phyloP scores from a whole-genome alignment of 345 rosid genomes.

The Hibiscus syriacus region DNA sequence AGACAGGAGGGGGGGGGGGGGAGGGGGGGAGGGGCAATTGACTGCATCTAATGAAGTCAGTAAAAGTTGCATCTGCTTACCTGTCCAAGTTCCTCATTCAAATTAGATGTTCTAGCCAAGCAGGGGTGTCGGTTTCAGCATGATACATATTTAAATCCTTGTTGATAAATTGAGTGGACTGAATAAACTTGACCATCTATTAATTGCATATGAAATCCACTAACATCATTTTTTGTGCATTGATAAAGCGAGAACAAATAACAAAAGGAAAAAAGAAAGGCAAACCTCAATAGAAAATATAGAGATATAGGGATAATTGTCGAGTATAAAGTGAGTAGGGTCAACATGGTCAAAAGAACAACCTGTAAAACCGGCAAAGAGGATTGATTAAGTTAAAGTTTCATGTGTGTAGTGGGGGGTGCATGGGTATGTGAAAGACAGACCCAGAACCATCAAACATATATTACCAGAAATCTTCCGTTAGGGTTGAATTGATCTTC shows the following conservation, averaged over 20 bases:
- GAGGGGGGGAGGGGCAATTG: no score
- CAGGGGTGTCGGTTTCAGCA: slow-evolving; percentile 88
- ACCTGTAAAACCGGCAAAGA: slow-evolving; percentile 49
- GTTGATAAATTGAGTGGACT: slow-evolving; percentile 93
- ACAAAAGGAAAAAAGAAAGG: neutral
- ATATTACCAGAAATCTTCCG: slow-evolving; percentile 63
- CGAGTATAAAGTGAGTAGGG: slow-evolving; percentile 88
- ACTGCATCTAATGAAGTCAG: neutral
- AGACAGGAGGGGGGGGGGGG: neutral
- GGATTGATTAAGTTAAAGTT: slow-evolving; percentile 8
- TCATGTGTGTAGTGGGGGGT: neutral
- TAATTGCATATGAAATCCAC: slow-evolving; percentile 14
- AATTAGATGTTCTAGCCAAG: slow-evolving; percentile 94
- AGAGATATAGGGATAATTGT: slow-evolving; percentile 95
- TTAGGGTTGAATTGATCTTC: slow-evolving; percentile 65
- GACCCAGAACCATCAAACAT: slow-evolving; percentile 15
- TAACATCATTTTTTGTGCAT: slow-evolving; percentile 4
- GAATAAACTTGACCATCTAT: slow-evolving; percentile 98
- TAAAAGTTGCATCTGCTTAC: slow-evolving; percentile 29
- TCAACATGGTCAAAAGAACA: slow-evolving; percentile 65
- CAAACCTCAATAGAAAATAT: slow-evolving; percentile 94
- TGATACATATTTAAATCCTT: slow-evolving; percentile 89
- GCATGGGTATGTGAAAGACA: neutral
- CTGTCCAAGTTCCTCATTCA: slow-evolving; percentile 99
- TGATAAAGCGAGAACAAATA: neutral